These are phyloP conservation scores for Aspergillus costaricaensis DNA, from an alignment of 2,329 filamentous ascomycete genomes.

Conservation along the genomic window DNA sequence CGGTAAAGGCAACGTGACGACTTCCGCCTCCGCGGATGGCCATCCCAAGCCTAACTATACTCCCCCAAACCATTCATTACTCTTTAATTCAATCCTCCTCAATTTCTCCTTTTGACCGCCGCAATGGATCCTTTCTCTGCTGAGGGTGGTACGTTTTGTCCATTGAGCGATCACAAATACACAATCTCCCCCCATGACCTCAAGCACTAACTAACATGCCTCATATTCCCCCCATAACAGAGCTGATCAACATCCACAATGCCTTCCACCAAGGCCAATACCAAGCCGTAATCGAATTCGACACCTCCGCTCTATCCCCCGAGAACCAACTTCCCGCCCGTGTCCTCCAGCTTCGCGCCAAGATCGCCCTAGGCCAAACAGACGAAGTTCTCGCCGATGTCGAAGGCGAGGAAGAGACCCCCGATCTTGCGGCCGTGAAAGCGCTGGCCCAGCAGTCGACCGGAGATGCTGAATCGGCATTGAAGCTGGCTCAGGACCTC, in stretches of 20 bases:
- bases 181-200: background rate
- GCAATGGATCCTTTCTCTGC: conserved; percentile 66
- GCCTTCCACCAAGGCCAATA: conserved; percentile 78
- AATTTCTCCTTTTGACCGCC: conserved; percentile 9
- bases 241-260: conserved; percentile 68
- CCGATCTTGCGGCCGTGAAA: conserved; percentile 74
- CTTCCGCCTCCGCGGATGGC: conserved; percentile 16
- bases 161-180: background rate
- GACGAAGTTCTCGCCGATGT: conserved; percentile 70
- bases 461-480: conserved; percentile 64
- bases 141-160: conserved; percentile 56
- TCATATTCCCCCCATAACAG: conserved; percentile 39
- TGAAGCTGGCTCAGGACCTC: conserved; percentile 66
- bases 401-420: conserved; percentile 64
- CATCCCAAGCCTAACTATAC: background rate
- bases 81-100: background rate
- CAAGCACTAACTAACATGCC: conserved; percentile 5
- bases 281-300: conserved; percentile 81
- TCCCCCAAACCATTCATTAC: background rate
- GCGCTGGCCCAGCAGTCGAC: conserved; percentile 69
- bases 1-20: conserved; percentile 27
- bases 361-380: conserved; percentile 78
- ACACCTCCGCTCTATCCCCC: conserved; percentile 74
- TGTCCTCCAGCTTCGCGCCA: conserved; percentile 77
- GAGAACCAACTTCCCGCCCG: conserved; percentile 76